Percentiles rank a stretch among this genome's conserved stretches.
Conservation (phyloP, 2,329 filamentous ascomycete genomes). For the Boeremia lycopersici region DNA sequence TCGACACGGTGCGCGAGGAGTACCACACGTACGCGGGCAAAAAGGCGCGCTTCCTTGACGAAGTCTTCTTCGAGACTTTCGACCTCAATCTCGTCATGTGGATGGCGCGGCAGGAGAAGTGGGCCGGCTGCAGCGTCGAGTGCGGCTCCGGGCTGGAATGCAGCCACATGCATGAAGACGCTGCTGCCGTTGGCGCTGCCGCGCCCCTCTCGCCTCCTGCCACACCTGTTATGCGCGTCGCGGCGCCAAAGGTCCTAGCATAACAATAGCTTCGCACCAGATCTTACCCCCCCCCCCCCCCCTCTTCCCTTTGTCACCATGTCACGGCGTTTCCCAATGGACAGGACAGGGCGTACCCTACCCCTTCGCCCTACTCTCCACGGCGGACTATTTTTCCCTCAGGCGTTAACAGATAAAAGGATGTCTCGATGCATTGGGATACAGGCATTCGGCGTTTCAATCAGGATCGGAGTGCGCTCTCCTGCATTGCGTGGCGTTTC, state of each 20-base stretch:
- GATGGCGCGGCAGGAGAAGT: conserved; percentile 43
- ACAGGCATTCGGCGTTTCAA: conserved; percentile 7
- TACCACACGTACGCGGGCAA: conserved; percentile 67
- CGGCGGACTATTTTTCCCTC: background rate
- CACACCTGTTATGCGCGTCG: conserved; percentile 23
- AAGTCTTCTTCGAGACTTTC: conserved; percentile 53
- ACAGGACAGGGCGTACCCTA: conserved; percentile 3
- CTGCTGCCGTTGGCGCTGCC: conserved; percentile 14
- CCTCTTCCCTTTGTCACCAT: conserved; percentile 8
- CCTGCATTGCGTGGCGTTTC: background rate
- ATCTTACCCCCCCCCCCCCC: background rate
- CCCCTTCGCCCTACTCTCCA: conserved; percentile 9
- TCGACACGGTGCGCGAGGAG: conserved; percentile 69
- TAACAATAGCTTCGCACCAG: background rate
- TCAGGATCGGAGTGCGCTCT: conserved; percentile 5
- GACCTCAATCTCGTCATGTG: conserved; percentile 51
- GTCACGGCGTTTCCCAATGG: background rate
- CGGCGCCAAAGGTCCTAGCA: conserved; percentile 18
- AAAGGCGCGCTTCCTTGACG: conserved; percentile 57
- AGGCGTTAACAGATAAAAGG: conserved; percentile 10
- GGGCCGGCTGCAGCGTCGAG: conserved; percentile 27
- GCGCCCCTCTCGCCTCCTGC: conserved; percentile 32
- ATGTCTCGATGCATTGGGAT: background rate
- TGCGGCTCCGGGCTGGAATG: conserved; percentile 9
- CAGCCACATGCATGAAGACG: conserved; percentile 5